Base-by-base conservation (phyloP, 176 grass and related monocot species). In the Aegilops longissima region DNA sequence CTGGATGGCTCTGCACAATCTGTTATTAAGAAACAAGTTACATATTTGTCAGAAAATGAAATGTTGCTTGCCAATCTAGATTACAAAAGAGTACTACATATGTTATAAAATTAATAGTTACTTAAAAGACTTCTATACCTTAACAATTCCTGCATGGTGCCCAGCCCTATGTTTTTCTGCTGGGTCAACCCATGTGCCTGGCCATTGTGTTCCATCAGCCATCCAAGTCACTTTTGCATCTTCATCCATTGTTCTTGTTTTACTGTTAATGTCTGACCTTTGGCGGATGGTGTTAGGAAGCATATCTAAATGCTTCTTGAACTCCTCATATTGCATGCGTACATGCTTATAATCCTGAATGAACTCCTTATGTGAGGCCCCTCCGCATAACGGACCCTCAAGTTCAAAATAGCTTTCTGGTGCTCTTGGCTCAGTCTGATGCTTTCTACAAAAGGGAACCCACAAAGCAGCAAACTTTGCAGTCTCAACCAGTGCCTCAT, bases 381-480 rank as follows among this genome's bases (percentile, higher is more conserved):
- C 18, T 21, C 7, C 20, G 20, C 20, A 59, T 7, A 59, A 59
- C 1, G 56, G 18, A 6, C 7, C 56, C 56, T 59, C 20, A 3
- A 21, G 21, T 67, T 80, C 76, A 4, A 89, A 89, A 7, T 80
- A 89, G 1, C 33, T 80, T 3, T 81, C 87, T 1, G 82, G 87
- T 3, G 76, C 82, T 23, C 82, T 80, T 14, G 58, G 66, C 8
- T 85, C 87, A 21, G 59, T 10, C 42, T 6, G n/a, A 18, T 85
- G 34, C 68, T 85, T 89, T 5, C 33, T 42, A 2, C 87, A 89
- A 13, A 89, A 85, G 1, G 87, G 87, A 40, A 74, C 82, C 87
- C 87, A 89, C 16, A 80, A 3, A 8, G n/a, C 8, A 3, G 87
- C 87, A 67, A 89, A 85, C 5, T 66, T 80, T 12, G 76, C 67